Conservation (phyloP, 1,284 basidiomycete genomes). For the Ceratobasidium sp. region DNA sequence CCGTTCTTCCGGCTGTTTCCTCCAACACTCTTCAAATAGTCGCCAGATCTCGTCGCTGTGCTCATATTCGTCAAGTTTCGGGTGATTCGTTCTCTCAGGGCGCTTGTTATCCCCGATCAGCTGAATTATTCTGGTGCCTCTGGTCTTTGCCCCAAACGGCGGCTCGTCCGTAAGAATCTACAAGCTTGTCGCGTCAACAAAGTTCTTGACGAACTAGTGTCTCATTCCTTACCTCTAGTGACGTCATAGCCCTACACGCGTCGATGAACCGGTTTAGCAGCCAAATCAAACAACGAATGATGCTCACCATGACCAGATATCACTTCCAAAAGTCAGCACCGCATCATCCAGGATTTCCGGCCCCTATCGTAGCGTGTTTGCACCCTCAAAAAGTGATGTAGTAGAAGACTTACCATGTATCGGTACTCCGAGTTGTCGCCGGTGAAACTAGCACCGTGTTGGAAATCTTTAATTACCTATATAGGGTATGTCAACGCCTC, state of each 20-base stretch:
- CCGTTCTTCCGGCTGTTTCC: constrained; percentile 1
- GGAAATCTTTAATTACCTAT: constrained; percentile 27
- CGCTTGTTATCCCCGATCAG: background rate
- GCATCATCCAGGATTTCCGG: constrained; percentile 33
- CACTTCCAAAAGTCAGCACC: constrained; percentile 7
- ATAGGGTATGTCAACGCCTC: background rate
- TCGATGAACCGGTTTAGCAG: background rate
- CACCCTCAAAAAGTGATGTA: background rate
- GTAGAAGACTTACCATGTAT: constrained; percentile 17
- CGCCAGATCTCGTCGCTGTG: constrained; percentile 17
- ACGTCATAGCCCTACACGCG: constrained; percentile 25
- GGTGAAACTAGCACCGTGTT: constrained; percentile 19
- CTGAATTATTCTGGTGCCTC: constrained; percentile 10
- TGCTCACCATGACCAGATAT: constrained; percentile 34
- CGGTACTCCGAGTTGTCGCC: constrained; percentile 35
- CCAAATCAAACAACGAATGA: background rate
- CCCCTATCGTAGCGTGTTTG: background rate
- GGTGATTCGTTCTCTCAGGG: constrained; percentile 15
- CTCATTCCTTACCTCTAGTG: constrained; percentile 2
- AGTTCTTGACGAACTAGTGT: background rate
- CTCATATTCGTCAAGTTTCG: constrained; percentile 22
- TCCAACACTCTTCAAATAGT: constrained; percentile 32
- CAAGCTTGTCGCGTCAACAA: background rate
- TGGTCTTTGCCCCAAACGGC: constrained; percentile 17
- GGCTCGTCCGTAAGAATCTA: constrained; percentile 33